Evolutionary conservation across 495 filamentous ascomycete species (phyloP), one percentile per base, ranked within the genome.

Genomic region (Penicillium bialowiezense): DNA sequence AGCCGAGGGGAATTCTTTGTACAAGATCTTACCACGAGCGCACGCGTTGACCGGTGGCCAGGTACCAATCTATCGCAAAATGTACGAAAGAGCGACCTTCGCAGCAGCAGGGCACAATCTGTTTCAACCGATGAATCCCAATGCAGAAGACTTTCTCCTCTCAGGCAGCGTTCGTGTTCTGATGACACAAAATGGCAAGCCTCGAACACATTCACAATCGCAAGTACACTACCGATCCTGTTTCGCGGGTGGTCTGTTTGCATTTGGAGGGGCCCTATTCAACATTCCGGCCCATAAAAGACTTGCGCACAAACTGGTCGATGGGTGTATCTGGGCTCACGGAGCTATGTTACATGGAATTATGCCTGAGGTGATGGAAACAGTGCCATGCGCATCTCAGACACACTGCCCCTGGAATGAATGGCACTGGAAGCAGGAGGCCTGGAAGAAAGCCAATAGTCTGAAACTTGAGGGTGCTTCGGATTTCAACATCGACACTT

Each of bases 161-260:
- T 51, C 67, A 17, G 73, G 73, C 33, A 61, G 56, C 14, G 62
- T 63, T 10, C 51, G 55, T 35, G 53, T 57, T 2, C 24, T 44
- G 5, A 44, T 43, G 20, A 45, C 46, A 7, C 36, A 54, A 14
- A 54, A 54, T 24, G 48, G 47, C 3, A 54, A 61, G 17, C 15
- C 36, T 14, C 50, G 52, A 10, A 44, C 62, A 15, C 44, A 54
- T 12, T 46, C 70, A 14, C 68, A 76, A 37, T 37, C 68, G 0
- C 50, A 67, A 50, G 65, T 58, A 13, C 73, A 75, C 5, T 87
- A 91, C 70, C 73, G 89, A 23, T 83, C 84, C 15, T 96, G 90
- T 60, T 95, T 93, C 58, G 74, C 84, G n/a, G 90, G 90, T 6
- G 90, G 89, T 34, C 91, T 93, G 87, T 83, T 91, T 45, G 90